Conservation (phyloP, 2,329 filamentous ascomycete species). For the Clonostachys chloroleuca region DNA sequence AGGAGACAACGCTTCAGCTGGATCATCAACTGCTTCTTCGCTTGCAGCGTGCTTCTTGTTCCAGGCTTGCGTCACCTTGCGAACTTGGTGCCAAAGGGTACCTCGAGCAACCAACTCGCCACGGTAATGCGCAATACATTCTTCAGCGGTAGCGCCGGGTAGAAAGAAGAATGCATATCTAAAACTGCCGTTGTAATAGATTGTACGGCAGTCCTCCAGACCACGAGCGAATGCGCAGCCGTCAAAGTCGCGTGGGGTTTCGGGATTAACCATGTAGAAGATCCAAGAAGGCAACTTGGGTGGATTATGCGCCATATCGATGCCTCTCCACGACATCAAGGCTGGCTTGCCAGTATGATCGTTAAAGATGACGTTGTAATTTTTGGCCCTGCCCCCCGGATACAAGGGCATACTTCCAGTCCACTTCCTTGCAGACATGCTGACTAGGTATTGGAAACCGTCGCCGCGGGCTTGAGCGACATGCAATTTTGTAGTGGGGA, state of each 20-base stretch:
- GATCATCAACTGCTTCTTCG: too few species aligned
- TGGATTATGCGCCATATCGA: not conserved
- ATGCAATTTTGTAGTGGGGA: too few species aligned
- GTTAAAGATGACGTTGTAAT: too few species aligned
- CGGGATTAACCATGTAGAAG: not conserved
- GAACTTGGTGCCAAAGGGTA: not conserved
- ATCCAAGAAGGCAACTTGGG: not conserved
- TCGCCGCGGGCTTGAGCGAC: too few species aligned
- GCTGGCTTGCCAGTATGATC: not conserved
- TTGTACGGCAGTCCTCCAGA: not conserved
- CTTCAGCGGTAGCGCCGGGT: not conserved
- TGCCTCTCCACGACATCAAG: not conserved
- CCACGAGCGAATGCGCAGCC: not conserved
- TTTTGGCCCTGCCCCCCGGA: too few species aligned
- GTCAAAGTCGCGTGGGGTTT: not conserved
- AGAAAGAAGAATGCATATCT: slow-evolving; percentile 1
- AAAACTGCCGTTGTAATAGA: not conserved
- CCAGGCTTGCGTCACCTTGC: not conserved
- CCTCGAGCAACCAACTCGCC: not conserved
- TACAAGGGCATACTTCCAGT: too few species aligned
- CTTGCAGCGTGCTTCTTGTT: not conserved
- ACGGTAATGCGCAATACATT: not conserved
- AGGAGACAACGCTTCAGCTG: too few species aligned
- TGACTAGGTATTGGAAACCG: too few species aligned
- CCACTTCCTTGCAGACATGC: too few species aligned